A percentile compares a stretch with the other conserved stretches of the same genome.
phyloP scores from a whole-genome alignment of 139 green algal species.

The Haematococcus lacustris region DNA sequence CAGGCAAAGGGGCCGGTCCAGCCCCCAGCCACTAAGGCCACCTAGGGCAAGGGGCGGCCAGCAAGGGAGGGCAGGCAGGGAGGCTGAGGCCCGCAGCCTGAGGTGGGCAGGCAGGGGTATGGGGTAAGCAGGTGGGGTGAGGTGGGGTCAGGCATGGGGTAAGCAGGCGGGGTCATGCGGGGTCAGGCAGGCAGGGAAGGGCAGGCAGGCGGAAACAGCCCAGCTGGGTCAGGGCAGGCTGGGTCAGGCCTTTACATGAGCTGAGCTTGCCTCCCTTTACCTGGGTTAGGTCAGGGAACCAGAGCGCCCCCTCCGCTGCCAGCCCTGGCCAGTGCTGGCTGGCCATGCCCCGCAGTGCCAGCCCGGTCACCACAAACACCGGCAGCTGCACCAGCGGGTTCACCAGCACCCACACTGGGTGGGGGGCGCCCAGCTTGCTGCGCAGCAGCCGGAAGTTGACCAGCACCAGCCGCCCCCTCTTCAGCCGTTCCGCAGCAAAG shows the following conservation, averaged over 20 bases:
- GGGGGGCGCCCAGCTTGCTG: slow-evolving; percentile 31
- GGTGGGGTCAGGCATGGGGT: too few species aligned
- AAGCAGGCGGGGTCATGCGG: too few species aligned
- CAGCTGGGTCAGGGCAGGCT: too few species aligned
- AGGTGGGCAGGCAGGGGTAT: too few species aligned
- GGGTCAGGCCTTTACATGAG: too few species aligned
- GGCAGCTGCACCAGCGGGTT: slow-evolving; percentile 59
- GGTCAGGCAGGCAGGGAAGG: too few species aligned
- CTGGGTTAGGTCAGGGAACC: slow-evolving; percentile 70
- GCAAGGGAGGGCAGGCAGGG: too few species aligned
- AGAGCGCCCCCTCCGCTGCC: slow-evolving; percentile 48
- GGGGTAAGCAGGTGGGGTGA: too few species aligned
- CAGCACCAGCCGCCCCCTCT: slow-evolving; percentile 8
- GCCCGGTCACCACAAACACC: slow-evolving; percentile 51
- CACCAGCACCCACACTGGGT: slow-evolving; percentile 62
- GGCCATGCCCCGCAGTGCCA: slow-evolving; percentile 57
- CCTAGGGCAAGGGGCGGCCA: too few species aligned
- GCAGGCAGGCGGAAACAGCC: too few species aligned
- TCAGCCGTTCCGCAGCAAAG: background rate
- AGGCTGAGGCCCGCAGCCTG: too few species aligned
- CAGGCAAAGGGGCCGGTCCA: slow-evolving; percentile 12
- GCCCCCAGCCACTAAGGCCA: background rate
- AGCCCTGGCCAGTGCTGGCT: slow-evolving; percentile 50
- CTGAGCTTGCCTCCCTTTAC: too few species aligned
- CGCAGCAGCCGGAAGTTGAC: slow-evolving; percentile 35